phyloP scores from a whole-genome alignment of 306 rosid genomes.

The Cucumis cinereus region DNA sequence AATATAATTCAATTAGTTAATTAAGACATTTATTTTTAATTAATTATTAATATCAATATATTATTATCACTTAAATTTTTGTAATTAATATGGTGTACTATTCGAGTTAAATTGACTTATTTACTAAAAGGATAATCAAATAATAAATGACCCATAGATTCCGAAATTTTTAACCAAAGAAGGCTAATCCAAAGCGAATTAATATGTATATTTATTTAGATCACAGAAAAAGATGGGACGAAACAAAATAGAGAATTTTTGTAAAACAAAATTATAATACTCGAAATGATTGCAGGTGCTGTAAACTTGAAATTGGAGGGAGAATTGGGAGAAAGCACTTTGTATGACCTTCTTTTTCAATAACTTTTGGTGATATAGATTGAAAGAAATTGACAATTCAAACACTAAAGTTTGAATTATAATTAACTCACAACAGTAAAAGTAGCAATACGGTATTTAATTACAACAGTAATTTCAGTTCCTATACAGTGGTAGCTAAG shows the following conservation, averaged over 20 bases:
- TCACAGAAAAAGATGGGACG: too few relatives aligned
- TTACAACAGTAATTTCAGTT: neutral
- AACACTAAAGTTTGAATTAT: neutral
- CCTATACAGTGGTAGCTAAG: too few relatives aligned
- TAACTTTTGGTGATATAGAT: constrained; percentile 1
- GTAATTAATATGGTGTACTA: too few relatives aligned
- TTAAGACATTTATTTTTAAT: neutral
- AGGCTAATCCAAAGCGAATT: too few relatives aligned
- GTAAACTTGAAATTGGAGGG: neutral
- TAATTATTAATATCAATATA: neutral
- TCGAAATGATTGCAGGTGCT: neutral
- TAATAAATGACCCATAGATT: too few relatives aligned
- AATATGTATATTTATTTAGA: too few relatives aligned
- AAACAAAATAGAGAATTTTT: neutral
- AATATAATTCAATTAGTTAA: too few relatives aligned
- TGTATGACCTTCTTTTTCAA: neutral
- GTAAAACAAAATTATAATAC: neutral
- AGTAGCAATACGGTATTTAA: neutral
- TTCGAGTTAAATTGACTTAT: too few relatives aligned
- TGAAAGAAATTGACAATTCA: neutral
- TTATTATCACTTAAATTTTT: too few relatives aligned
- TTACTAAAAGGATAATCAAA: too few relatives aligned
- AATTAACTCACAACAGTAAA: neutral
- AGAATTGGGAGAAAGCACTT: neutral
- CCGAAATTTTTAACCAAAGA: too few relatives aligned